These are phyloP conservation scores for Trichoderma gamsii DNA, from an alignment of 495 filamentous ascomycete species.

Conservation along the genomic window DNA sequence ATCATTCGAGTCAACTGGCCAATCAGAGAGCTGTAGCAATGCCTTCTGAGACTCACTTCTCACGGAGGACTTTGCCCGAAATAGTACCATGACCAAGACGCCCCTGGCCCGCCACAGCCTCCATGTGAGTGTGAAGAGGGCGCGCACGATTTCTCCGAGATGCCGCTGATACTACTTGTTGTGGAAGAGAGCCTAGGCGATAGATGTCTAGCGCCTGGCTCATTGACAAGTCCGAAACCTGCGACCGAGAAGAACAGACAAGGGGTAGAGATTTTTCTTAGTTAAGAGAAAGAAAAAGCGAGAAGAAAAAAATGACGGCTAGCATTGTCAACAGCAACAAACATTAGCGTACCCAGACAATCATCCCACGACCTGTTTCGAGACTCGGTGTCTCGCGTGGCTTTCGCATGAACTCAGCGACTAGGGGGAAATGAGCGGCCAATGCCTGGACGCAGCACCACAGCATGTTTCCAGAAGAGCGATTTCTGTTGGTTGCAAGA, in stretches of 20 bases:
- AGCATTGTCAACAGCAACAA: background rate
- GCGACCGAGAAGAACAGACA: background rate
- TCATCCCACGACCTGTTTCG: background rate
- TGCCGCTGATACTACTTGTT: background rate
- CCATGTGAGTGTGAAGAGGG: background rate
- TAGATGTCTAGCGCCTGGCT: background rate
- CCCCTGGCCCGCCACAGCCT: background rate
- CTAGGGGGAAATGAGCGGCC: constrained; percentile 3
- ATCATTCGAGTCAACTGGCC: background rate
- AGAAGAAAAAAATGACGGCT: background rate
- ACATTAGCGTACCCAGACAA: background rate
- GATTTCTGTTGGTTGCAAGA: constrained; percentile 5
- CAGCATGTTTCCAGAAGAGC: constrained; percentile 8
- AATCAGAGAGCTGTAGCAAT: background rate
- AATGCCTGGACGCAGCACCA: constrained; percentile 4
- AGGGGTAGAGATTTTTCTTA: background rate
- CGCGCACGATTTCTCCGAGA: background rate
- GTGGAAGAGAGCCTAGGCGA: background rate
- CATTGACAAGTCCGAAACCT: background rate
- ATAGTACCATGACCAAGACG: background rate
- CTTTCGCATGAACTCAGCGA: background rate
- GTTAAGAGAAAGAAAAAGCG: background rate
- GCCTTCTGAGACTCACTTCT: background rate
- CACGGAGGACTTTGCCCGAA: background rate
- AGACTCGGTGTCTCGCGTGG: constrained; percentile 11